These are phyloP conservation scores for Trebouxiophyceae sp. DNA, from an alignment of 163 green algal genomes.

Conservation along the genomic window DNA sequence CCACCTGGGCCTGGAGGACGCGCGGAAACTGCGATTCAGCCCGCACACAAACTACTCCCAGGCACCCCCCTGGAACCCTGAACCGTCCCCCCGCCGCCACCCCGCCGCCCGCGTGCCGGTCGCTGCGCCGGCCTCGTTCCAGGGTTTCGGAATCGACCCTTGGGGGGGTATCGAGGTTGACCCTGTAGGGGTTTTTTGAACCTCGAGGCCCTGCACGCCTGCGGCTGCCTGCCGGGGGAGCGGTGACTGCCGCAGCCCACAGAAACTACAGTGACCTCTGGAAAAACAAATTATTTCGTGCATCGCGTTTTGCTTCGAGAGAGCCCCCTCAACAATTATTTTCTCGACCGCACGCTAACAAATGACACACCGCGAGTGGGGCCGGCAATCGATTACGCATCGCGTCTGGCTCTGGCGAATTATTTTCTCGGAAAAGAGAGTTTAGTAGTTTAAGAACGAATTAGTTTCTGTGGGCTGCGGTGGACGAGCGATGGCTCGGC, in stretches of 20 bases:
- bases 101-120: not conserved
- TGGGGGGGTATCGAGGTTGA: not conserved
- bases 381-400: too few species aligned
- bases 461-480: not conserved
- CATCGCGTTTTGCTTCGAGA: too few species aligned
- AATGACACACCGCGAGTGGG: too few species aligned
- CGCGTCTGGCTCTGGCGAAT: too few species aligned
- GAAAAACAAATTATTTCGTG: too few species aligned
- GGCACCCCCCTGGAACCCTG: not conserved
- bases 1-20: slow-evolving; percentile 54
- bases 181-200: not conserved
- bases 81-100: too few species aligned
- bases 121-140: not conserved
- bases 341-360: too few species aligned
- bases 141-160: not conserved
- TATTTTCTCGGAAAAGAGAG: too few species aligned
- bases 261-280: too few species aligned
- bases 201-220: not conserved
- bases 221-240: not conserved
- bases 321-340: too few species aligned
- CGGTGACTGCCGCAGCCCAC: too few species aligned
- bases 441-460: not conserved
- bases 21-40: slow-evolving; percentile 47
- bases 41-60: slow-evolving; percentile 38
- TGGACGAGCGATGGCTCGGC: not conserved